Evolutionary conservation across 306 rosid species (phyloP).

Genomic region (Acacia confusa): DNA sequence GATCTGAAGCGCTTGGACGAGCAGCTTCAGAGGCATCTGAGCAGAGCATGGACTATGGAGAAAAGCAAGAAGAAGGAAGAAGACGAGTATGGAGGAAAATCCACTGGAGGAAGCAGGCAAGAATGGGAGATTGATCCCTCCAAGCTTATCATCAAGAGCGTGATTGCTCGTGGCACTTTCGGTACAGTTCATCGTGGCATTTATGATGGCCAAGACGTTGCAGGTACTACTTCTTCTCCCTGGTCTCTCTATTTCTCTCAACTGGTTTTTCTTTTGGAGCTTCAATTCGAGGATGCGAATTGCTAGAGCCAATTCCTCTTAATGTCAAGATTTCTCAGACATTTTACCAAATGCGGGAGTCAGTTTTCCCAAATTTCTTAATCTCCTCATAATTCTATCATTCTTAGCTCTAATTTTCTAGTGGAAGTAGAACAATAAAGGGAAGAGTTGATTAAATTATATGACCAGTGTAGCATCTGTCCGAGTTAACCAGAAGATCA

Average conservation of each 20-base stretch:
- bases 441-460: slow-evolving; percentile 19
- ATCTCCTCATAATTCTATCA: neutral
- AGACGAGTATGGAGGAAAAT: slow-evolving; percentile 47
- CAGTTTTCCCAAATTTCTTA: neutral
- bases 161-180: slow-evolving; percentile 95
- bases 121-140: slow-evolving; percentile 99
- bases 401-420: slow-evolving; percentile 8
- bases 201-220: slow-evolving; percentile 91
- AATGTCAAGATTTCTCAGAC: slow-evolving; percentile 20
- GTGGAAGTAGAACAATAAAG: slow-evolving; percentile 5
- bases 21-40: slow-evolving; percentile 92
- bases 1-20: slow-evolving; percentile 99
- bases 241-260: neutral
- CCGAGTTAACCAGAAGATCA: slow-evolving; percentile 27
- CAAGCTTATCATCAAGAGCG: slow-evolving; percentile 73
- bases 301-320: slow-evolving; percentile 1
- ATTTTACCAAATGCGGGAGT: neutral
- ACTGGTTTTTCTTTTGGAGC: neutral
- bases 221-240: slow-evolving; percentile 47
- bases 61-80: slow-evolving; percentile 72
- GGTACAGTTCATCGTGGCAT: slow-evolving; percentile 96
- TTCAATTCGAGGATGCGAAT: neutral
- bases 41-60: slow-evolving; percentile 93
- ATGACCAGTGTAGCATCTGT: slow-evolving; percentile 18
- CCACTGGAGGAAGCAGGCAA: slow-evolving; percentile 53